These are phyloP conservation scores for Basipetospora chlamydospora DNA, from an alignment of 2,329 filamentous ascomycete species.

Conservation along the genomic window DNA sequence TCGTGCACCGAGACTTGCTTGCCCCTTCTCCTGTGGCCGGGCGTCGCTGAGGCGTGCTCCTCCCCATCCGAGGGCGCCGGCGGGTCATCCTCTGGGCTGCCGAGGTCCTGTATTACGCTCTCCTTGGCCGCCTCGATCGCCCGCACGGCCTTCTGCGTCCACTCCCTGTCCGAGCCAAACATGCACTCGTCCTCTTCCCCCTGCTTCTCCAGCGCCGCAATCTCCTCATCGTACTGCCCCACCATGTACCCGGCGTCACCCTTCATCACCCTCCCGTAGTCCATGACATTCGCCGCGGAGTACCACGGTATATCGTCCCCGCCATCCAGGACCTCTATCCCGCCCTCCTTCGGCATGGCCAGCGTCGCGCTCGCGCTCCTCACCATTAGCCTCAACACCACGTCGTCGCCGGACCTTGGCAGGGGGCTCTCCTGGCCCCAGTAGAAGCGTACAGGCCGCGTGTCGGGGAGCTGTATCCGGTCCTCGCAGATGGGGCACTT, in stretches of 20 bases:
- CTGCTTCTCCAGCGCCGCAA: slow-evolving; percentile 58
- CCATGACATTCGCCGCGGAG: slow-evolving; percentile 81
- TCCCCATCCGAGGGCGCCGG: neutral
- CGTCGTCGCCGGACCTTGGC: slow-evolving; percentile 73
- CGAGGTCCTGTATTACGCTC: neutral
- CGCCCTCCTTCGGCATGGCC: slow-evolving; percentile 71
- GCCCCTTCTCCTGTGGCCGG: neutral
- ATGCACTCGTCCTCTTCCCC: slow-evolving; percentile 81
- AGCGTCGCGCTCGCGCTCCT: slow-evolving; percentile 68
- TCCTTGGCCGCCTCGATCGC: slow-evolving; percentile 64
- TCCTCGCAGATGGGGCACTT: slow-evolving; percentile 97
- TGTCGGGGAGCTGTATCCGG: slow-evolving; percentile 80
- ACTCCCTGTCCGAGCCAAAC: slow-evolving; percentile 85
- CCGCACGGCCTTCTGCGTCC: slow-evolving; percentile 72
- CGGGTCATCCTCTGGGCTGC: neutral
- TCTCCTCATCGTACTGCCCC: slow-evolving; percentile 65
- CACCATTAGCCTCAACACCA: slow-evolving; percentile 76
- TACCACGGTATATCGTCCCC: slow-evolving; percentile 85
- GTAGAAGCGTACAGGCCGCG: slow-evolving; percentile 81
- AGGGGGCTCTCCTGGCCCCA: slow-evolving; percentile 71
- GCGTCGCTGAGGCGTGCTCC: slow-evolving; percentile 10
- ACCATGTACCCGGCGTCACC: slow-evolving; percentile 80
- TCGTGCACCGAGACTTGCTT: slow-evolving; percentile 22
- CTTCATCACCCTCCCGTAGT: slow-evolving; percentile 93
- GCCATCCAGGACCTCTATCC: slow-evolving; percentile 50